Evolutionary conservation across 306 rosid genomes (phyloP), one percentile per base, ranked within the genome.

Genomic region (Dalbergia oliveri): DNA sequence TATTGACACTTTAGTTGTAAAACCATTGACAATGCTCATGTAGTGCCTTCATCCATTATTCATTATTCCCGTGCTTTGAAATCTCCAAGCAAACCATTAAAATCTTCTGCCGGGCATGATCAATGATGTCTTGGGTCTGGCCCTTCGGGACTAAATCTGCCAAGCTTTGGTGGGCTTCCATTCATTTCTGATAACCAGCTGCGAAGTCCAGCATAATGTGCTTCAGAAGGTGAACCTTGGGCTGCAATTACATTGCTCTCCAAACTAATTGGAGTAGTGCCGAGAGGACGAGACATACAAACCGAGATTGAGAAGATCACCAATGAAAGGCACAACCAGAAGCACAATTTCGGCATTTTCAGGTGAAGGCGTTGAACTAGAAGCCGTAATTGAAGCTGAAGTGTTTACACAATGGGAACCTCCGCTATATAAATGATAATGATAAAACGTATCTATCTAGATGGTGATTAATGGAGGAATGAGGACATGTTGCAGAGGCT

Each of bases 71-170:
- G 31, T 26, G 31, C 31, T 26, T 26, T 26, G 31, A 26, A 26
- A 26, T 26, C 31, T 9, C 47, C 47, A 43, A 16, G 15, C 18
- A 34, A 34, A 14, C 8, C 9, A 53, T 21, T n/a, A 9, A n/a
- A 66, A 41, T 5, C 10, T 41, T 11, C 51, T 10, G 11, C 6
- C 15, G n/a, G n/a, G 23, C 68, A 11, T 16, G 53, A 26, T 82
- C 72, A 84, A 31, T 84, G 84, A 21, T 84, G 87, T 33, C 23
- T 74, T 19, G 84, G 84, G 15, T 79, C 84, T 61, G 87, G 87
- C 34, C 87, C 84, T 0, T 26, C 60, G 0, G 84, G 84, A 26
- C 82, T 76, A 15, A 84, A 75, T 31, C 82, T 61, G 49, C 69
- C 69, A 43, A 72, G 57, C 37, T 12, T 21, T 13, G 16, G 86